Base-by-base conservation (phyloP, 371 early-diverging fungal genomes). In the Syncephalastrum monosporum region DNA sequence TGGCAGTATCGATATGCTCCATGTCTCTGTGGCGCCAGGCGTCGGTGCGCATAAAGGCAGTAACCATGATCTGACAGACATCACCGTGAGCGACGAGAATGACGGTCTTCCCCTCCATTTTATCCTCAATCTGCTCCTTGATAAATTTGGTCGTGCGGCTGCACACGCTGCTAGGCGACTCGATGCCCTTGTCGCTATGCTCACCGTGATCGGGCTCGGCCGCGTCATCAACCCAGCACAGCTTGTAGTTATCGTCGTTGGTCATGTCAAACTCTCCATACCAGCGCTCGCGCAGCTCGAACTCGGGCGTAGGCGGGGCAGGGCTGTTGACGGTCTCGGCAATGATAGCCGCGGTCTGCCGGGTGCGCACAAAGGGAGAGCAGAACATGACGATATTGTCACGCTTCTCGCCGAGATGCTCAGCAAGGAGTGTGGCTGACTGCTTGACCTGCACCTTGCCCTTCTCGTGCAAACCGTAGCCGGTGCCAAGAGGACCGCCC, bases 71-170 rank as follows among this genome's bases (percentile, higher is more conserved):
- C 53, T 79, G 80, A 52, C 70, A 70, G 16, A 76, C 63, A 56
- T 79, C 80, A 10, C 80, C 80, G 56, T 79, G 80, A 15, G 73
- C 71, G 1, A 79, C 75, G 23, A 79, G 61, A 14, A 79, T 64
- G 10, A 79, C 65, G 17, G 55, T 64, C 56, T 73, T 69, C 21
- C 62, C 65, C 59, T 75, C 60, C 68, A 69, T 57, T 47, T 79
- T 65, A 44, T 45, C 53, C 47, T 79, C 79, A 23, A 79, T 69
- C 10, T 69, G 65, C 4, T 69, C 64, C 4, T 57, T 56, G 54
- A 79, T 76, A 47, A 76, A 74, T 3, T 53, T 59, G 8, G 71
- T 72, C 1, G 71, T 65, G 33, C 76, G 67, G 24, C 72, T 71
- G 47, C 65, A 67, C 4, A 79, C 79, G 27, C 58, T 65, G 43